Conservation (phyloP, 2,329 filamentous ascomycete species). For the Phialophora chinensis region DNA sequence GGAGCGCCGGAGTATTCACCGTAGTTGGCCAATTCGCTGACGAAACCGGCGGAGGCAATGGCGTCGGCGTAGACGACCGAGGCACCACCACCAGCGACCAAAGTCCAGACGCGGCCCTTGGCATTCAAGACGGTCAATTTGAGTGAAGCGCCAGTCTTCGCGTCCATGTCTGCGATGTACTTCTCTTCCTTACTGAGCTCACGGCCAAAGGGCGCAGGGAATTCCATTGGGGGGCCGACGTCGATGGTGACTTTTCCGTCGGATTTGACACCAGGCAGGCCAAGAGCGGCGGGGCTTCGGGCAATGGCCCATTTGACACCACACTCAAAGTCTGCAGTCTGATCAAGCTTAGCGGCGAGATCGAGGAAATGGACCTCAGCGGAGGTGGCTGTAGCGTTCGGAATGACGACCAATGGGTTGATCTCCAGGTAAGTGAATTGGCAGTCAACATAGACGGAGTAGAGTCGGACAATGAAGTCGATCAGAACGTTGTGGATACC, state of each 20-base stretch:
- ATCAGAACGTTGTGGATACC: slow-evolving; percentile 97
- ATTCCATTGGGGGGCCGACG: slow-evolving; percentile 96
- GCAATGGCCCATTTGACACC: slow-evolving; percentile 99
- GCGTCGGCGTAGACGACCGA: slow-evolving; percentile 99
- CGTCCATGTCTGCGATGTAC: slow-evolving; percentile 97
- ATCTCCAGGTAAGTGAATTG: slow-evolving; percentile 99
- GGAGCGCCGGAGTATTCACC: slow-evolving; percentile 99
- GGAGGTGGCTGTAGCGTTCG: slow-evolving; percentile 88
- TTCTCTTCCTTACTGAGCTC: slow-evolving; percentile 99
- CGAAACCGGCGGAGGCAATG: slow-evolving; percentile 94
- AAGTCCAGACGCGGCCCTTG: slow-evolving; percentile 92
- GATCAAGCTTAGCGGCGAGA: slow-evolving; percentile 96
- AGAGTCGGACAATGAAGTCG: slow-evolving; percentile 97
- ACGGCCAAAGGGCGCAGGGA: slow-evolving; percentile 97
- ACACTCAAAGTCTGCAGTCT: slow-evolving; percentile 99
- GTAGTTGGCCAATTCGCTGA: slow-evolving; percentile 97
- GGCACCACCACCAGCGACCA: slow-evolving; percentile 98
- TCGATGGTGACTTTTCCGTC: slow-evolving; percentile 86
- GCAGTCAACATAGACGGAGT: slow-evolving; percentile 99
- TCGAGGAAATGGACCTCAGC: slow-evolving; percentile 98
- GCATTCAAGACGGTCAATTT: slow-evolving; percentile 97
- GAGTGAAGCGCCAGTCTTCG: slow-evolving; percentile 98
- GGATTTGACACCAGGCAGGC: slow-evolving; percentile 71
- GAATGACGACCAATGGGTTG: slow-evolving; percentile 97
- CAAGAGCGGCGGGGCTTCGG: slow-evolving; percentile 85